Base-by-base conservation (phyloP, 352 stramenopile species). In the Detonula confervacea region DNA sequence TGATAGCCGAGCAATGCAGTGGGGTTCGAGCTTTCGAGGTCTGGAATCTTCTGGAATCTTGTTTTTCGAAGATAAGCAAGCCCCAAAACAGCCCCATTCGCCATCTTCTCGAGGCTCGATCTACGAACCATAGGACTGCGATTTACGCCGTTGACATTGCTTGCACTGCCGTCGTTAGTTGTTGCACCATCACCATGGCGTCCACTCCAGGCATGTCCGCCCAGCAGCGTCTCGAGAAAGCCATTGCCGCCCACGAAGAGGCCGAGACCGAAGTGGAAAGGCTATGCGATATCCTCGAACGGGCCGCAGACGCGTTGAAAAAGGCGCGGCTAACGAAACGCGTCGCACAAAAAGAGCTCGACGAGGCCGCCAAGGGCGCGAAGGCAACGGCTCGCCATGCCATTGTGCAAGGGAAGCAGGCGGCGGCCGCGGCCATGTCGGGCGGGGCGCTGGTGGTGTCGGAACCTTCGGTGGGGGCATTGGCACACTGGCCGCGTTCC, bases 261-360 rank as follows among this genome's bases (percentile, higher is more conserved):
- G 74, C 74, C 47, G 46, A 77, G 27, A 27, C 46, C 44, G 74
- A 82, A 56, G 66, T 82, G 11, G 66, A 82, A 16, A 56, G 74
- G 7, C 61, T 82, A 7, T 76, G 66, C 49, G 66, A 70, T 47
- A 77, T 82, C 18, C 54, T 82, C 35, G 65, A 82, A 49, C 37
- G 60, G 16, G 74, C 74, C 35, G 55, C 65, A 25, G 39, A 67
- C 1, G 65, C 65, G 18, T 46, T 82, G 18, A 67, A 54, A n/a
- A 57, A 57, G 2, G 74, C 74, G 0, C 30, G 74, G 0, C 46
- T 68, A 16, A 52, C 14, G 4, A 73, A 73, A 44, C 59, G 66
- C 20, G 30, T 27, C 9, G 74, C 74, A n/a, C 66, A 82, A 29
- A 73, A 61, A 12, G 59, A 77, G 30, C 47, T 82, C 35, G 61